These are phyloP conservation scores for Ceriops zippeliana DNA, from an alignment of 345 rosid genomes.

Conservation along the genomic window DNA sequence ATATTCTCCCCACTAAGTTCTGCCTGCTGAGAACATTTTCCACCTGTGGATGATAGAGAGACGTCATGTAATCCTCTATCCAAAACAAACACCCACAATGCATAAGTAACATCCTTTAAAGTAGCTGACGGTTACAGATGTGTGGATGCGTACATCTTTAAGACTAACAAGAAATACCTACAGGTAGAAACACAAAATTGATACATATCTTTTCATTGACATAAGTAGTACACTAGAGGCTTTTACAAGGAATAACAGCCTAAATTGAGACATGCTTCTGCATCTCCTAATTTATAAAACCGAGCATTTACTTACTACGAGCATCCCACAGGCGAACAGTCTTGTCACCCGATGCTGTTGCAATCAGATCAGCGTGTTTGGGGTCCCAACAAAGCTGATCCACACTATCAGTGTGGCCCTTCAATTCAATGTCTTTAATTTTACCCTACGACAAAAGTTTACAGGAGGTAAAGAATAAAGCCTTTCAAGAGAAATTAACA, in stretches of 20 bases:
- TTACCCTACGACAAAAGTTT: slow-evolving; percentile 55
- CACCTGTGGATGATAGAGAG: slow-evolving; percentile 48
- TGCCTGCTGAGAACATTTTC: slow-evolving; percentile 90
- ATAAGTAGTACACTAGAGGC: not conserved
- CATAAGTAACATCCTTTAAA: not conserved
- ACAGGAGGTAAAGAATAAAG: not conserved
- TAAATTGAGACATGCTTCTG: not conserved
- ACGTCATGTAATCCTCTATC: not conserved
- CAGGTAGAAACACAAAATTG: not conserved
- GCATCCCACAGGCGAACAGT: slow-evolving; percentile 99
- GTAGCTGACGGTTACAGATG: not conserved
- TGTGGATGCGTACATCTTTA: too few species aligned
- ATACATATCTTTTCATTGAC: not conserved
- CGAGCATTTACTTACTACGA: slow-evolving; percentile 56
- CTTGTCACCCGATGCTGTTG: slow-evolving; percentile 97
- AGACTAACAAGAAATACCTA: too few species aligned
- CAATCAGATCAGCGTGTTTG: slow-evolving; percentile 84
- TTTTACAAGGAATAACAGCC: not conserved
- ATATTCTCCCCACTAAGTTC: slow-evolving; percentile 99
- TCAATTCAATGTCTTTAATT: slow-evolving; percentile 78
- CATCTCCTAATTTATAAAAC: not conserved
- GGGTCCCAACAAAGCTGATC: slow-evolving; percentile 99
- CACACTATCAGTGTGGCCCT: slow-evolving; percentile 97
- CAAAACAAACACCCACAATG: not conserved
- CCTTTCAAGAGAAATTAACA: not conserved